Evolutionary conservation across 345 rosid species (phyloP), one percentile per base, ranked within the genome.

Genomic region (Eucalyptus grandis): DNA sequence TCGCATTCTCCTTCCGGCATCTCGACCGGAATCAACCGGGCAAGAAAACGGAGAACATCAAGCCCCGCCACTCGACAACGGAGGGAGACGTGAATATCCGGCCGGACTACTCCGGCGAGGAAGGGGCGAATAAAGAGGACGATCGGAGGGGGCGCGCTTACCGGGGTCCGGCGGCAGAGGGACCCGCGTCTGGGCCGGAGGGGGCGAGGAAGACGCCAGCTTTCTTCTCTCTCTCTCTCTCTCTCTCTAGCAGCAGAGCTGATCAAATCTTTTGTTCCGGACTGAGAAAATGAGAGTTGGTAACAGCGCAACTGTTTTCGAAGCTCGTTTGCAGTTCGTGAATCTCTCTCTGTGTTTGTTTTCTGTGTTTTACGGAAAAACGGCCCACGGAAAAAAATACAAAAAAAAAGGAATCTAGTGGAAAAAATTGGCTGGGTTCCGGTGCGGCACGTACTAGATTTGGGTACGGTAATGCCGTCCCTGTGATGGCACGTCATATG

Each of bases 151-250:
- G 31, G 0, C 53, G 81, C 86, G 81, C 87, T 89, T 89, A 89
- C 90, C 90, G 56, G 88, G 90, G 87, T 89, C 90, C 51, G 90
- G 87, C 11, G 88, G 86, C 24, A 72, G 86, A 69, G 90, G 86
- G 56, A 87, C 83, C 86, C 77, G 86, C 49, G 88, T 53, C 37
- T 19, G 88, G 50, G 80, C 37, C 53, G 88, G 67, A 40, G 88
- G 13, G 77, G 88, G n/a, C 12, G 87, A 37, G 77, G 90, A 89
- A 51, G 90, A 86, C 69, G 90, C 90, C 87, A 86, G n/a, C 86
- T 65, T 65, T 65, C 54, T 9, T 6, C 72, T 86, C 56, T 9
- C 10, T 51, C 50, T 49, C 51, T 49, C 51, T 49, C 27, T 49
- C 62, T 51, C 65, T 16, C 60, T 34, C 67, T 53, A 53, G 62